Conservation (phyloP, 495 filamentous ascomycete species). For the Paragyromitra xinjiangensis region DNA sequence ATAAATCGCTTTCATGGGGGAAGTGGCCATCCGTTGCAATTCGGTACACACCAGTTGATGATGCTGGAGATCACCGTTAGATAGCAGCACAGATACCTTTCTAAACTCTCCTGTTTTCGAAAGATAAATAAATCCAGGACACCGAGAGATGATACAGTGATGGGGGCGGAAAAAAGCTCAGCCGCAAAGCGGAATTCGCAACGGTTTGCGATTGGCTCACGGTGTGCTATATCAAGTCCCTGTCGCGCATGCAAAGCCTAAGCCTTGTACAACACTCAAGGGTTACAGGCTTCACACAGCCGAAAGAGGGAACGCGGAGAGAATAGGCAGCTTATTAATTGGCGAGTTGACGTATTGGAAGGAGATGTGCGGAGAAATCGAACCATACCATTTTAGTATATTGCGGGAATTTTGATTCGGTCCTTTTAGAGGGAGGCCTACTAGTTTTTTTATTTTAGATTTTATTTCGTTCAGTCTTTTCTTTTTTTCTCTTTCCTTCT, state of each 20-base stretch:
- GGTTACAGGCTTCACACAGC: background rate
- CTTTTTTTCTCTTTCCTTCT: background rate
- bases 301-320: conserved; percentile 16
- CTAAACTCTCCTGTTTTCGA: background rate
- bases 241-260: conserved; percentile 21
- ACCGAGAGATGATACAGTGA: background rate
- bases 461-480: background rate
- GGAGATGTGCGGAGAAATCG: background rate
- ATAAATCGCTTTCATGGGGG: background rate
- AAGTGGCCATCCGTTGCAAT: background rate
- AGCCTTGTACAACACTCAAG: conserved; percentile 42
- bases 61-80: background rate
- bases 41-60: background rate
- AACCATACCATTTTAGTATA: background rate
- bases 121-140: conserved; percentile 1
- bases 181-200: conserved; percentile 38
- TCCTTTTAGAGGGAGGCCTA: background rate
- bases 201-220: conserved; percentile 17
- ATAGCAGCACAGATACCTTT: background rate
- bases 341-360: background rate
- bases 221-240: background rate
- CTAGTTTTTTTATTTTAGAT: conserved; percentile 17
- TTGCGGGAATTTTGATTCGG: conserved; percentile 42
- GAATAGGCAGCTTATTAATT: conserved; percentile 40
- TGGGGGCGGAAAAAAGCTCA: conserved; percentile 7